Evolutionary conservation across 306 rosid species (phyloP).

Genomic region (Sesbania bispinosa): DNA sequence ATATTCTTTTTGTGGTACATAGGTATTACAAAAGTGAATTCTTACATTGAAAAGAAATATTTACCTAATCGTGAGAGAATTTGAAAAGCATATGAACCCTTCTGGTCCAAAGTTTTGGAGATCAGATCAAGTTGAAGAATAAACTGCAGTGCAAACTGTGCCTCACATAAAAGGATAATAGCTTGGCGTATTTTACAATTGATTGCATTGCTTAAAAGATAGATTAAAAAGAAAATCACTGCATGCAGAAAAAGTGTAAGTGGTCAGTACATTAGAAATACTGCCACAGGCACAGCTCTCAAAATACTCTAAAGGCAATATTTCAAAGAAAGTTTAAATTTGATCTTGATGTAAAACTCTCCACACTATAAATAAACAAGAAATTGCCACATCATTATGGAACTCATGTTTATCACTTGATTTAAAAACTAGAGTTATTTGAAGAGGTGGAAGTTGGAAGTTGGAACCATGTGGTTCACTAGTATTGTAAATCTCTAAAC

Average conservation of each 20-base stretch:
- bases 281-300: slow-evolving; percentile 2
- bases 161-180: slow-evolving; percentile 77
- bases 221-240: slow-evolving; percentile 86
- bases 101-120: slow-evolving; percentile 52
- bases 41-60: neutral
- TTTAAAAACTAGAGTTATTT: slow-evolving; percentile 12
- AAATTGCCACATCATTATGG: neutral
- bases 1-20: neutral
- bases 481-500: slow-evolving; percentile 1
- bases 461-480: slow-evolving; percentile 8
- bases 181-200: slow-evolving; percentile 64
- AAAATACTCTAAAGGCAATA: slow-evolving; percentile 14
- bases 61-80: slow-evolving; percentile 73
- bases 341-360: neutral
- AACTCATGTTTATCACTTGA: neutral
- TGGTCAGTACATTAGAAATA: slow-evolving; percentile 25
- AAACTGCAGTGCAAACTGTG: slow-evolving; percentile 76
- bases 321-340: slow-evolving; percentile 1
- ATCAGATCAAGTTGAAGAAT: slow-evolving; percentile 49
- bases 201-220: slow-evolving; percentile 72
- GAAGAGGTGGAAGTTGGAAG: neutral
- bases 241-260: slow-evolving; percentile 37
- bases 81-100: slow-evolving; percentile 60
- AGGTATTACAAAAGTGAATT: neutral
- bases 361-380: neutral